Conservation (phyloP, 169 alveolate genomes). For the Neospora caninum region DNA sequence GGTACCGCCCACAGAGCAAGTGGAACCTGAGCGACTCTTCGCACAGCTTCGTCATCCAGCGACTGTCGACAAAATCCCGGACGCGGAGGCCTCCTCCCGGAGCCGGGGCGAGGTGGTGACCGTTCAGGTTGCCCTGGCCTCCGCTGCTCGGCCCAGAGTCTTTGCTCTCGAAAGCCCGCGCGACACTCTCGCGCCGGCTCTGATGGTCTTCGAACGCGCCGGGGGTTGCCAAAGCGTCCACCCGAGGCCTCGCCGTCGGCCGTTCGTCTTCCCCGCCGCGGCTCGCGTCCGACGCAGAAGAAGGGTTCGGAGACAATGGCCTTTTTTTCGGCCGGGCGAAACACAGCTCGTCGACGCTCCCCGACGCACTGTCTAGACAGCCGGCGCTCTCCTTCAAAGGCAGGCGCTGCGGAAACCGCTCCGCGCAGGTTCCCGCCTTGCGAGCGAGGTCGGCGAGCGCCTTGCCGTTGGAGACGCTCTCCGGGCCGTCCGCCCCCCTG, state of each 20-base stretch:
- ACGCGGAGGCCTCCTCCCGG: background rate
- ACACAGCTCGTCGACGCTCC: too few relatives aligned
- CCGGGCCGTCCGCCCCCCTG: too few relatives aligned
- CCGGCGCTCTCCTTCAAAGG: too few relatives aligned
- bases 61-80: constrained; percentile 4
- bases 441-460: too few relatives aligned
- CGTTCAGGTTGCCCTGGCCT: background rate
- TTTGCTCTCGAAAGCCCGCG: background rate
- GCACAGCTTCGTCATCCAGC: background rate
- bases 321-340: background rate
- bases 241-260: background rate
- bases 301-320: background rate
- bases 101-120: background rate
- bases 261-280: background rate
- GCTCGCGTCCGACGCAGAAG: background rate
- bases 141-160: background rate
- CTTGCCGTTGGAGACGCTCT: too few relatives aligned
- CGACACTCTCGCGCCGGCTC: background rate
- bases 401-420: too few relatives aligned
- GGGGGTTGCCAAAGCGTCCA: background rate
- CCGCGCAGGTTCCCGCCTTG: too few relatives aligned
- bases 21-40: constrained; percentile 36
- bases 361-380: too few relatives aligned
- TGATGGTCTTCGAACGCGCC: background rate
- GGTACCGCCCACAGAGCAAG: constrained; percentile 14